Evolutionary conservation across 73 alveolate genomes (phyloP).

Genomic region (Paramecium caudatum): DNA sequence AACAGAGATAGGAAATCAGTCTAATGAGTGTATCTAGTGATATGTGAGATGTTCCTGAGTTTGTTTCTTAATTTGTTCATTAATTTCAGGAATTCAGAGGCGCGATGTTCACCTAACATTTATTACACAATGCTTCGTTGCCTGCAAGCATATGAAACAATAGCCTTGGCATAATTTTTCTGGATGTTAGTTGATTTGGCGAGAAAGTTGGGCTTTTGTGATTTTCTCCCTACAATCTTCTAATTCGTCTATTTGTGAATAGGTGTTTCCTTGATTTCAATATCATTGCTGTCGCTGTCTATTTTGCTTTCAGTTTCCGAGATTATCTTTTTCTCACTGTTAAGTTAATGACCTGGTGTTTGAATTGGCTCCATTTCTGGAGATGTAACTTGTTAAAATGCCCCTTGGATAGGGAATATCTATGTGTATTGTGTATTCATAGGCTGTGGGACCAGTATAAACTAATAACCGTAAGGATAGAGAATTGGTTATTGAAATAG

Average conservation of each 20-base stretch:
- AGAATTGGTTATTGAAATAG: background rate
- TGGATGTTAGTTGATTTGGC: constrained; percentile 51
- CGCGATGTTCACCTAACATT: constrained; percentile 33
- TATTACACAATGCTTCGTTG: background rate
- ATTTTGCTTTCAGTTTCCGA: constrained; percentile 31
- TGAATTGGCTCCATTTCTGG: too few species aligned
- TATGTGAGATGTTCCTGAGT: constrained; percentile 36
- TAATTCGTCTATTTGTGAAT: background rate
- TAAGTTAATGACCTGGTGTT: too few species aligned
- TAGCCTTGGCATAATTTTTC: constrained; percentile 62
- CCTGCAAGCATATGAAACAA: constrained; percentile 32
- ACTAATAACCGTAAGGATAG: background rate
- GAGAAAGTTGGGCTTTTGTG: background rate
- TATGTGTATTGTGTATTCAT: background rate
- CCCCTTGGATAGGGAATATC: too few species aligned
- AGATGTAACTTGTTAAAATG: too few species aligned
- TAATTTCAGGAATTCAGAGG: background rate
- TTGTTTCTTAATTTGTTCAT: constrained; percentile 47
- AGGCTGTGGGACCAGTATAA: background rate
- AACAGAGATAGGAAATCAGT: background rate
- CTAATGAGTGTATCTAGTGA: constrained; percentile 4
- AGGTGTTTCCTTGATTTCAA: background rate
- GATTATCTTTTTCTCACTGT: background rate
- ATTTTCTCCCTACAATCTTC: background rate
- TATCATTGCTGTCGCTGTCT: background rate